A percentile compares a stretch with the other conserved stretches of the same genome.
Conservation (phyloP, 805 yeast species). For the Clavispora santaluciae region DNA sequence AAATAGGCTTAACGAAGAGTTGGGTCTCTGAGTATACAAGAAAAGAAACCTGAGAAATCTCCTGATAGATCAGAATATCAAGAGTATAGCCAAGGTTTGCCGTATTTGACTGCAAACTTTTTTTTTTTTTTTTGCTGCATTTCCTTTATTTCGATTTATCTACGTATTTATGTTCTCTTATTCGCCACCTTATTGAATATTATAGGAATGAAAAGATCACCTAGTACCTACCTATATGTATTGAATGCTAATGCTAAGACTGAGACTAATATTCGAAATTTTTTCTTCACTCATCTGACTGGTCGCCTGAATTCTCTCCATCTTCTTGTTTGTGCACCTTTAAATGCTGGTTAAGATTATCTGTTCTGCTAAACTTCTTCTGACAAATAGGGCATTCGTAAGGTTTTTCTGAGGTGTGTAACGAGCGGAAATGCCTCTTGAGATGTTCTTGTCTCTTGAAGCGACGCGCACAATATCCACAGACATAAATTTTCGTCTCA, state of each 20-base stretch:
- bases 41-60: no score
- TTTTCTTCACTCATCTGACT: background rate
- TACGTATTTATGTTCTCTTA: no score
- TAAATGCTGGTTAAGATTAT: constrained; percentile 62
- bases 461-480: constrained; percentile 58
- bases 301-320: constrained; percentile 4
- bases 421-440: constrained; percentile 66
- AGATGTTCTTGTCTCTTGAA: constrained; percentile 76
- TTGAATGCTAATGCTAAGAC: background rate
- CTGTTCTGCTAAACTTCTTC: constrained; percentile 62
- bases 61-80: no score
- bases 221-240: no score
- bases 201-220: no score
- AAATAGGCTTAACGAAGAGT: constrained; percentile 15
- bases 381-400: constrained; percentile 57
- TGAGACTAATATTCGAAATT: background rate
- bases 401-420: constrained; percentile 72
- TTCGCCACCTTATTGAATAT: no score
- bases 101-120: no score
- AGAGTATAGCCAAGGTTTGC: no score
- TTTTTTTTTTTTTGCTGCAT: background rate
- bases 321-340: constrained; percentile 44
- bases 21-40: constrained; percentile 9
- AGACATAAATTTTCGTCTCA: constrained; percentile 53
- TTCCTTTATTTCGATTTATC: background rate